Conservation (phyloP, 495 filamentous ascomycete species). For the Aspergillus avenaceus region DNA sequence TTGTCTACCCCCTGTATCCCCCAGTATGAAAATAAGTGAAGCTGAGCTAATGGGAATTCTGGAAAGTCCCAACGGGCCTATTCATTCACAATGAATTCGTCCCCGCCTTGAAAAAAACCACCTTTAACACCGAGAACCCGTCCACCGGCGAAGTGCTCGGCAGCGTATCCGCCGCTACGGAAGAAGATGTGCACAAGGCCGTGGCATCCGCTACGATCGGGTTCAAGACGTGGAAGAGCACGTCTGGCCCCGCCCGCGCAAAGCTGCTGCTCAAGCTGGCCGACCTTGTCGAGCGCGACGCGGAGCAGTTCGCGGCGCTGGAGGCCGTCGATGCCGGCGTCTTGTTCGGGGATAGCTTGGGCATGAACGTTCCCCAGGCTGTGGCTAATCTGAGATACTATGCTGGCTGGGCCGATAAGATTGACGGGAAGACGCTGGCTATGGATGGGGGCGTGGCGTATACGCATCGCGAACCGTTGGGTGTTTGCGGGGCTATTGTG, state of each 20-base stretch:
- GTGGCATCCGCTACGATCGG: slow-evolving; percentile 45
- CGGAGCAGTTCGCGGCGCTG: slow-evolving; percentile 20
- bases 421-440: slow-evolving; percentile 25
- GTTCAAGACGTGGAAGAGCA: slow-evolving; percentile 31
- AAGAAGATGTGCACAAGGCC: slow-evolving; percentile 46
- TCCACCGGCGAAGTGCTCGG: slow-evolving; percentile 19
- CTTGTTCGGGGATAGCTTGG: slow-evolving; percentile 16
- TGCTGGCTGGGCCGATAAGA: slow-evolving; percentile 33
- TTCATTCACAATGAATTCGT: background rate
- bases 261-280: slow-evolving; percentile 41
- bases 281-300: slow-evolving; percentile 24
- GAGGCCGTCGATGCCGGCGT: slow-evolving; percentile 28
- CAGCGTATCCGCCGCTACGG: slow-evolving; percentile 19
- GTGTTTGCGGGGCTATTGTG: slow-evolving; percentile 33
- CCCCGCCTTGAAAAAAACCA: background rate
- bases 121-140: background rate
- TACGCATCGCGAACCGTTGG: slow-evolving; percentile 29
- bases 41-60: background rate
- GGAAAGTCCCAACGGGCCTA: background rate
- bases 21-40: too few species aligned
- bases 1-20: too few species aligned
- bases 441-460: slow-evolving; percentile 23
- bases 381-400: slow-evolving; percentile 28
- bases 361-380: slow-evolving; percentile 19
- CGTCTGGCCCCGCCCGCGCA: slow-evolving; percentile 35